These are phyloP conservation scores for Auriscalpium orientale DNA, from an alignment of 768 basidiomycete species.

Conservation along the genomic window DNA sequence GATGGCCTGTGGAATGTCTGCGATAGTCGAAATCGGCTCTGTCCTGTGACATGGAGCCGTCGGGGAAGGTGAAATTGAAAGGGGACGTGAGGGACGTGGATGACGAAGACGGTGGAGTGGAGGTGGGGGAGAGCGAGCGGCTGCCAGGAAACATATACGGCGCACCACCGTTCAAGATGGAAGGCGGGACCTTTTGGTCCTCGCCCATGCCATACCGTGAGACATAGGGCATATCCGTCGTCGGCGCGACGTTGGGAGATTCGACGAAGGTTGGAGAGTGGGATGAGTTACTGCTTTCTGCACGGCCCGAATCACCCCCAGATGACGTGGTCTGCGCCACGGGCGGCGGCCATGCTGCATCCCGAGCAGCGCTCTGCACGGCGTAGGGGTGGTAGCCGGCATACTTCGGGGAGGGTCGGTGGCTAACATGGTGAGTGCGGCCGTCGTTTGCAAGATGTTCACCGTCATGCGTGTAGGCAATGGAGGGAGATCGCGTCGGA, in stretches of 20 bases:
- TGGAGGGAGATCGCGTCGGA: slow-evolving; percentile 40
- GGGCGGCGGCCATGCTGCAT: slow-evolving; percentile 21
- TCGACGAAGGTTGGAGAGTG: slow-evolving; percentile 49
- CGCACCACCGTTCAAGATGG: slow-evolving; percentile 39
- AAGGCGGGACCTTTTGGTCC: slow-evolving; percentile 49
- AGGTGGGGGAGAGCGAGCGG: slow-evolving; percentile 65
- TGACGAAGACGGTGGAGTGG: slow-evolving; percentile 57
- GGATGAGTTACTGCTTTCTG: slow-evolving; percentile 35
- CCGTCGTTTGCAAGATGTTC: slow-evolving; percentile 22
- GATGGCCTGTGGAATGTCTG: slow-evolving; percentile 43
- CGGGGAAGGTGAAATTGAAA: slow-evolving; percentile 60
- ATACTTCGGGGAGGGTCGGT: slow-evolving; percentile 46
- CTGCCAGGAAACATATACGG: slow-evolving; percentile 58
- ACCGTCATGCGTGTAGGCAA: slow-evolving; percentile 28
- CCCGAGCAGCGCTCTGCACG: slow-evolving; percentile 18
- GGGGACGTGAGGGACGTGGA: slow-evolving; percentile 55
- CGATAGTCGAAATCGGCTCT: slow-evolving; percentile 62
- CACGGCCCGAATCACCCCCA: slow-evolving; percentile 33
- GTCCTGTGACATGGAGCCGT: slow-evolving; percentile 44
- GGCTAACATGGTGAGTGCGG: slow-evolving; percentile 22
- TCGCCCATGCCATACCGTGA: slow-evolving; percentile 38
- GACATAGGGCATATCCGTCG: slow-evolving; percentile 40
- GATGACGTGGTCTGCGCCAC: slow-evolving; percentile 28
- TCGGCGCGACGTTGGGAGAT: slow-evolving; percentile 45
- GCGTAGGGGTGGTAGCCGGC: slow-evolving; percentile 33